Conservation (phyloP, 495 filamentous ascomycete genomes). For the Cercophora sp. region DNA sequence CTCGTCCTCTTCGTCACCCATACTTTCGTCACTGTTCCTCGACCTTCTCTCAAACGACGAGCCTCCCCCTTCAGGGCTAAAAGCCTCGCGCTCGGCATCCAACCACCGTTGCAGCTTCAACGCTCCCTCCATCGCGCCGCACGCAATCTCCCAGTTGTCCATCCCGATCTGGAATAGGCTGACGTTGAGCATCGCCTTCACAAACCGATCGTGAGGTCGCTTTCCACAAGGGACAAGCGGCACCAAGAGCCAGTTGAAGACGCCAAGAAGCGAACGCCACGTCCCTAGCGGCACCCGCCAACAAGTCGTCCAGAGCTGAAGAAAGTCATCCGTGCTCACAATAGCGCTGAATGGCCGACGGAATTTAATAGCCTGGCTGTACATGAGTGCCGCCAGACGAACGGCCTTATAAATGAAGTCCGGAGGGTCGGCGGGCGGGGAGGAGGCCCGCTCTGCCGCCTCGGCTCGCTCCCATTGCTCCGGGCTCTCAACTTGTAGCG, state of each 20-base stretch:
- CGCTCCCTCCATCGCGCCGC: slow-evolving; percentile 22
- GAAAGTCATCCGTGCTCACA: slow-evolving; percentile 21
- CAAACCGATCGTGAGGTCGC: slow-evolving; percentile 25
- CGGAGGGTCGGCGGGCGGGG: not conserved
- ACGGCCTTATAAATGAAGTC: slow-evolving; percentile 35
- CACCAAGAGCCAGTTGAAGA: slow-evolving; percentile 32
- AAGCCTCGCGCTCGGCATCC: not conserved
- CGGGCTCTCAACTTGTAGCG: not conserved
- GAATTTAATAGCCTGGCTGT: slow-evolving; percentile 29
- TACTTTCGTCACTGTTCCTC: not conserved
- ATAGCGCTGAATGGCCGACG: slow-evolving; percentile 25
- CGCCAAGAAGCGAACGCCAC: slow-evolving; percentile 32
- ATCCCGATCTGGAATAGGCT: slow-evolving; percentile 32
- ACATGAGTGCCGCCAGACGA: slow-evolving; percentile 30
- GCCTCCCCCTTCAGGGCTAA: not conserved
- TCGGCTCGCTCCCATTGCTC: not conserved
- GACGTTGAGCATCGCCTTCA: slow-evolving; percentile 31
- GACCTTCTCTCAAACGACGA: not conserved
- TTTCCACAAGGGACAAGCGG: slow-evolving; percentile 20
- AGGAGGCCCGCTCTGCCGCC: not conserved
- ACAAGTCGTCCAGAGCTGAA: slow-evolving; percentile 32
- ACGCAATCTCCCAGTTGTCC: slow-evolving; percentile 35
- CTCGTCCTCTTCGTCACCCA: not conserved
- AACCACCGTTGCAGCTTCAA: slow-evolving; percentile 31
- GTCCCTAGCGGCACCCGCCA: slow-evolving; percentile 32